Evolutionary conservation across 2,329 filamentous ascomycete genomes (phyloP).

Genomic region (Tolypocladium guangdongense): DNA sequence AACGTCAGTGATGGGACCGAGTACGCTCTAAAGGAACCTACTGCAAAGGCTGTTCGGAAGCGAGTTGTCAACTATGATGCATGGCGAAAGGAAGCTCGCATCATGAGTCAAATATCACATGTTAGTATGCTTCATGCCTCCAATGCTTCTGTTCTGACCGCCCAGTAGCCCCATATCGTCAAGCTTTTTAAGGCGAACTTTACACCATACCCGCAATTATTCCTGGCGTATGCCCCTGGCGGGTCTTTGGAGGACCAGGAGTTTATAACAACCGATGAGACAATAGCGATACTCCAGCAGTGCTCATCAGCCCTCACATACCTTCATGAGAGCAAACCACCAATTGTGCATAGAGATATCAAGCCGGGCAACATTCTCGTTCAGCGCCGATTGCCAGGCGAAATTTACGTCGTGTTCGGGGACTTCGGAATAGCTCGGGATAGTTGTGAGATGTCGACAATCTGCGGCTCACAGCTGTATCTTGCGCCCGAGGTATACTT

Average conservation of each 20-base stretch:
- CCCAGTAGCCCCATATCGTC: slow-evolving; percentile 6
- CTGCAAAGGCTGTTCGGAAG: background rate
- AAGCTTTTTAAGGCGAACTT: background rate
- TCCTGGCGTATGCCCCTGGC: slow-evolving; percentile 5
- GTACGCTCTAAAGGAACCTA: slow-evolving; percentile 11
- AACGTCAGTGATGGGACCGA: slow-evolving; percentile 10
- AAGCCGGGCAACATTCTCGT: slow-evolving; percentile 88
- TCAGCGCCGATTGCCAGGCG: slow-evolving; percentile 52
- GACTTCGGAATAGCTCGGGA: slow-evolving; percentile 93
- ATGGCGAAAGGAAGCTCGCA: slow-evolving; percentile 10
- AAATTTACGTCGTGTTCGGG: slow-evolving; percentile 72
- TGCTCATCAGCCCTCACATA: slow-evolving; percentile 7
- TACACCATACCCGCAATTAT: slow-evolving; percentile 1
- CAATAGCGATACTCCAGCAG: slow-evolving; percentile 5
- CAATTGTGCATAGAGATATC: slow-evolving; percentile 84
- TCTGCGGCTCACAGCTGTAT: slow-evolving; percentile 82
- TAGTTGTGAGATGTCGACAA: slow-evolving; percentile 79
- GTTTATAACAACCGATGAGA: slow-evolving; percentile 4
- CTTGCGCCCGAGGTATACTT: slow-evolving; percentile 70
- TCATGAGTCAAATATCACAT: slow-evolving; percentile 10
- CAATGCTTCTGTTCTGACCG: background rate
- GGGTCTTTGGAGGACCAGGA: slow-evolving; percentile 2
- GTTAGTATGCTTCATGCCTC: slow-evolving; percentile 1
- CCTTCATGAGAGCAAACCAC: slow-evolving; percentile 4
- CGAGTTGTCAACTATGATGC: background rate